Evolutionary conservation across 306 rosid species (phyloP), one percentile per base, ranked within the genome.

Genomic region (Trifolium subterraneum): DNA sequence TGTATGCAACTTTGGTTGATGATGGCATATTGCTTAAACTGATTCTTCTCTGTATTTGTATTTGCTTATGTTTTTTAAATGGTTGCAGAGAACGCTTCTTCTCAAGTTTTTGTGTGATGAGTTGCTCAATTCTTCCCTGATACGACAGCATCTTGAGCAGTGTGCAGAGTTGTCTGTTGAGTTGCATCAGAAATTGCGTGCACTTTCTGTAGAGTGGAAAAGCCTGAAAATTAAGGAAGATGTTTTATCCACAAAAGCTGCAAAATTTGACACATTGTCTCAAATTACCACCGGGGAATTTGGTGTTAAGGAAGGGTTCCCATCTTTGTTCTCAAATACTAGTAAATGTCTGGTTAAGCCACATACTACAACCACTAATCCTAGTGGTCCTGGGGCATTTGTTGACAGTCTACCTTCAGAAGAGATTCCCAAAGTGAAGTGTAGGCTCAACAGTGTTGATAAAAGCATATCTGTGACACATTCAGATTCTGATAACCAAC

Each of bases 101-200:
- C 86, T 95, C 72, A 92, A 92, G 83, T 89, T 86, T 85, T 83
- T 95, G 69, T 90, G 98, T 60, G 99, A 92, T 62, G 99, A 95
- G 90, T 79, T 95, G 84, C 96, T 92, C 68, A 87, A 86, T 83
- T 86, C 98, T 50, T 72, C 88, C 65, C 84, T 89, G 54, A 77
- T 86, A 60, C 96, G 82, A 52, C 99, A 90, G 77, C 98, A 95
- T 84, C 92, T 95, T 78, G 99, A 95, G 83, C 96, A 90, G 18
- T 95, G 96, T 87, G 73, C 90, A 9, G 98, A 95, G 85, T 66
- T 83, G 60, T 87, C 96, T 0, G 81, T 71, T 45, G 98, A 95
- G 70, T 88, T 89, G 80, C 95, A 90, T 83, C 99, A 95, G 76
- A 95, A 90, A 56, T 77, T 92, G 86, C 99, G 98, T 27, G 73